These are phyloP conservation scores for Arabidopsis thaliana DNA, from an alignment of 345 rosid genomes.

Conservation along the genomic window DNA sequence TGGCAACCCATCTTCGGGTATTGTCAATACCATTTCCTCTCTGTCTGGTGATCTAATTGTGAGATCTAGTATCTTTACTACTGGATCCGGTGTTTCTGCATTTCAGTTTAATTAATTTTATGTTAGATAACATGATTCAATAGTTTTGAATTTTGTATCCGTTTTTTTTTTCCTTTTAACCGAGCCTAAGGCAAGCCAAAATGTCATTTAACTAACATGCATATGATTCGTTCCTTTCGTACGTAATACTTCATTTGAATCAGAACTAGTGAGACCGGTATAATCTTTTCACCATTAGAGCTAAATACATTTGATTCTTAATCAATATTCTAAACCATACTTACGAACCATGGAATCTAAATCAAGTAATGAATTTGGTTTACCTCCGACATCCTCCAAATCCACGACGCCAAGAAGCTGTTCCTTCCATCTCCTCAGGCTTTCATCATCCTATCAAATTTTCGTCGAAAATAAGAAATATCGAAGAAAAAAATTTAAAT, in stretches of 20 bases:
- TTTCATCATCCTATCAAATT: conserved; percentile 75
- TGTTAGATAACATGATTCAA: neutral
- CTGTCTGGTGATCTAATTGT: conserved; percentile 72
- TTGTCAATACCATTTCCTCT: conserved; percentile 66
- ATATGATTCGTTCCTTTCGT: neutral
- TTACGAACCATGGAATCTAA: neutral
- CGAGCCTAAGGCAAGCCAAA: conserved; percentile 5
- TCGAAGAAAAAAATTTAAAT: too few relatives aligned
- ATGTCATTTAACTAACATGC: neutral
- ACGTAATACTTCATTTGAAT: conserved; percentile 8
- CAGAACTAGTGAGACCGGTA: neutral
- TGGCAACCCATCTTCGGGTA: conserved; percentile 66
- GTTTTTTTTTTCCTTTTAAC: neutral
- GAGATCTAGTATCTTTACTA: conserved; percentile 75
- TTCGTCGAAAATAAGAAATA: neutral
- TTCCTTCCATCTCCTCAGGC: conserved; percentile 96
- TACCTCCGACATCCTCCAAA: conserved; percentile 75
- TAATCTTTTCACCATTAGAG: neutral
- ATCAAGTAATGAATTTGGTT: conserved; percentile 8
- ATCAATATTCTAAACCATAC: neutral
- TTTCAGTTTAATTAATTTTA: neutral
- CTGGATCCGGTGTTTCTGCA: conserved; percentile 83
- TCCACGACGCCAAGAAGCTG: conserved; percentile 87
- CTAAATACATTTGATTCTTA: neutral
- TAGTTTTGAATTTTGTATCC: neutral